These are phyloP conservation scores for Toxicodendron radicans DNA, from an alignment of 345 rosid genomes.

Conservation along the genomic window DNA sequence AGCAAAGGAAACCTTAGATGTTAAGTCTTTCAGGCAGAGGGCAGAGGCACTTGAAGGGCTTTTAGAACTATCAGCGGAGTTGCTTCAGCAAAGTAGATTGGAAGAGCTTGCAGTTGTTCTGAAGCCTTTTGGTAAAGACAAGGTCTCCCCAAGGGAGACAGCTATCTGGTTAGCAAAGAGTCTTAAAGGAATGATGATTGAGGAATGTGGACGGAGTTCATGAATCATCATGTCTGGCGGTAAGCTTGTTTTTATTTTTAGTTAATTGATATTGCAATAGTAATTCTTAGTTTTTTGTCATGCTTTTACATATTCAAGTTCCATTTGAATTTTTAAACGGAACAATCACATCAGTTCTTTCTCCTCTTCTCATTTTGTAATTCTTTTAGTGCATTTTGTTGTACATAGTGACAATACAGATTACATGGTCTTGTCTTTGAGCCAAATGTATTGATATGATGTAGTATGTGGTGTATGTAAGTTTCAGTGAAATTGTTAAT, in stretches of 20 bases:
- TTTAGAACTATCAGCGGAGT: conserved; percentile 84
- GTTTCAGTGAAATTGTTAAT: conserved; percentile 18
- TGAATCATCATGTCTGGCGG: conserved; percentile 33
- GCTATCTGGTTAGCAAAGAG: conserved; percentile 98
- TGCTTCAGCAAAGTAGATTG: conserved; percentile 77
- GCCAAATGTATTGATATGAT: conserved; percentile 26
- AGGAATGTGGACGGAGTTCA: conserved; percentile 58
- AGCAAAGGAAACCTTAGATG: conserved; percentile 67
- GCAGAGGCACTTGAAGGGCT: conserved; percentile 99
- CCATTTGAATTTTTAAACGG: conserved; percentile 18
- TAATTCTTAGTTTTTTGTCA: conserved; percentile 13
- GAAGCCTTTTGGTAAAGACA: conserved; percentile 94
- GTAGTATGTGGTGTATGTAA: conserved; percentile 20
- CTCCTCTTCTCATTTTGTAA: conserved; percentile 21
- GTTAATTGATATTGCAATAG: conserved; percentile 12
- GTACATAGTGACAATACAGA: conserved; percentile 42
- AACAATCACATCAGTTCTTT: conserved; percentile 4
- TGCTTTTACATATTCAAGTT: conserved; percentile 22
- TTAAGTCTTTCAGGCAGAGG: conserved; percentile 89
- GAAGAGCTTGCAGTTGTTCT: conserved; percentile 94
- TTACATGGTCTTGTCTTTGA: conserved; percentile 16
- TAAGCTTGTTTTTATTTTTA: conserved; percentile 23
- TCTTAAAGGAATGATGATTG: conserved; percentile 93
- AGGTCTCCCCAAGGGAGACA: conserved; percentile 96
- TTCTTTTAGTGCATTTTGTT: conserved; percentile 30